Evolutionary conservation across 2,329 filamentous ascomycete genomes (phyloP).

Genomic region (Fusarium piperis): DNA sequence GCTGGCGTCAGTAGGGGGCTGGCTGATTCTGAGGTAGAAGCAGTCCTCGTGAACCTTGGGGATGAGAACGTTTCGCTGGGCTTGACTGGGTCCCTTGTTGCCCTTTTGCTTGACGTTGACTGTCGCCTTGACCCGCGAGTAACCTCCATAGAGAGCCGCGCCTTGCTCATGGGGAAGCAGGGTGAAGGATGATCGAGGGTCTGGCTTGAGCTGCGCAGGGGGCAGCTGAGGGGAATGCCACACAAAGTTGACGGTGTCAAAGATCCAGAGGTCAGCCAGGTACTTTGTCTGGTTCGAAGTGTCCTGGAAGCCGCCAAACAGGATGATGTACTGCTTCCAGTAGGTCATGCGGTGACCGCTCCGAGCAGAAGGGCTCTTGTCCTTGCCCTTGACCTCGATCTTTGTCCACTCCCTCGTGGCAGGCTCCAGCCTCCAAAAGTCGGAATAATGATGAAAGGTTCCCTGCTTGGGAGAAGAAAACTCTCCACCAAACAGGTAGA

Average conservation of each 20-base stretch:
- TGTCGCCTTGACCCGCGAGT: conserved; percentile 86
- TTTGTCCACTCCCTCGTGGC: conserved; percentile 88
- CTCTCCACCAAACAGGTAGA: conserved; percentile 96
- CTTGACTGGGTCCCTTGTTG: conserved; percentile 67
- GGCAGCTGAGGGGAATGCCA: conserved; percentile 85
- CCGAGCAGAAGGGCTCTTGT: conserved; percentile 82
- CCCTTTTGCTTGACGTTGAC: conserved; percentile 64
- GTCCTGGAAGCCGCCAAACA: conserved; percentile 98
- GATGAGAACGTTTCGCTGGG: conserved; percentile 78
- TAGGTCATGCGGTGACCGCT: conserved; percentile 97
- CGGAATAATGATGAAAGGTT: conserved; percentile 99
- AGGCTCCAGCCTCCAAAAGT: conserved; percentile 95
- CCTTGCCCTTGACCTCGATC: conserved; percentile 80
- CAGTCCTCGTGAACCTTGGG: conserved; percentile 95
- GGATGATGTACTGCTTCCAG: conserved; percentile 94
- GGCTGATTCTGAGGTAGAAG: conserved; percentile 87
- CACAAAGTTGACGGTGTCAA: conserved; percentile 86
- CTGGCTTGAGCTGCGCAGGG: conserved; percentile 84
- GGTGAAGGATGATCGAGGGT: conserved; percentile 90
- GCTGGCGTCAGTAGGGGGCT: conserved; percentile 73
- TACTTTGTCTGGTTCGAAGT: conserved; percentile 96
- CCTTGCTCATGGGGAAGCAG: conserved; percentile 90
- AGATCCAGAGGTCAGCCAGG: conserved; percentile 92
- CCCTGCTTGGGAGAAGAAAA: conserved; percentile 97
- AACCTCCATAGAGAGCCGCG: conserved; percentile 91